Base-by-base conservation (phyloP, 2,329 filamentous ascomycete species). In the Trichoderma sp. region DNA sequence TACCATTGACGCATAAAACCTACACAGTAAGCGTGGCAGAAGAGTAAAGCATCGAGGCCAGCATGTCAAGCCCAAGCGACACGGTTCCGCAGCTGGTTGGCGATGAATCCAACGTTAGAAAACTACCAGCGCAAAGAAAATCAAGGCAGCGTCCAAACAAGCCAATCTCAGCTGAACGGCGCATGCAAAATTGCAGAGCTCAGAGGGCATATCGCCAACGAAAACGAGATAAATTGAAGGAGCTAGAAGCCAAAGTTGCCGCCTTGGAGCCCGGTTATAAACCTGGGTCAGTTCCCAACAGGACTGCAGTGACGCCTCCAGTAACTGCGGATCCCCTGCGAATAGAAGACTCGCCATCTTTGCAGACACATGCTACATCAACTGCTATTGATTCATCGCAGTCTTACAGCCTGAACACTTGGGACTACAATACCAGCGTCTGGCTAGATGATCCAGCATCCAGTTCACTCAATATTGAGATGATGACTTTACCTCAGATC, bases 201-300 rank as follows among this genome's bases (percentile, higher is more conserved):
- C 62, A 65, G 62, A 65, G 62, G 30, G 62, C 62, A 11, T 65
- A 65, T 18, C 62, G 62, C 1, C 62, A 65, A n/a, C 62, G 62
- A 11, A 65, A 65, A 28, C 28, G 43, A 2, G 62, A 65, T 34
- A 34, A 47, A 9, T 26, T 65, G 28, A 65, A 32, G 6, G 62
- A 53, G 43, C 36, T 65, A 3, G 62, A 65, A n/a, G 43, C 62
- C 4, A 65, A 34, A 3, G 62, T 65, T 53, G 62, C 62, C 7
- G 53, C 62, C 26, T 9, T 65, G 18, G 62, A 53, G 2, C 43
- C 3, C 30, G 26, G 36, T 2, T 18, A 21, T 15, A 47, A 51
- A 6, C 5, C 18, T 7, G 62, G 24, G 12, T 1, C n/a, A 6
- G 62, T 4, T 11, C 6, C 36, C 15, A 32, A 11, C 30, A 34